These are phyloP conservation scores for Pseudogymnoascus sp. DNA, from an alignment of 2,329 filamentous ascomycete genomes.

Conservation along the genomic window DNA sequence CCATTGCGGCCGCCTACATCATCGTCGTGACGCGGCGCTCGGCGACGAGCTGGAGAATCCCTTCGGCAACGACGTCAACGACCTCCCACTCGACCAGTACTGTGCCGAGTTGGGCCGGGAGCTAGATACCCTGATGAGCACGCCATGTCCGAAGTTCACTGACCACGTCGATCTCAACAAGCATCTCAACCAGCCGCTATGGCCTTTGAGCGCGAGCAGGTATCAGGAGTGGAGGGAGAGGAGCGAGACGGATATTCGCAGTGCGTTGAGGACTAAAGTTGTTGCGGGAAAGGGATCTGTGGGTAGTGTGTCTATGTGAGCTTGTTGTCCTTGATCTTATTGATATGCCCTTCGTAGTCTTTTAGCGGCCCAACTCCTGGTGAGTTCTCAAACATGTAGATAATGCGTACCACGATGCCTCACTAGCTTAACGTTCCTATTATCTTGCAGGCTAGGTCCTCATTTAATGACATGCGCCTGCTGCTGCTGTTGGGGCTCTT, in stretches of 20 bases:
- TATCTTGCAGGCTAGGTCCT: too few relatives aligned
- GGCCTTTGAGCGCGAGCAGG: slow-evolving; percentile 34
- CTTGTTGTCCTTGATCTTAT: not conserved
- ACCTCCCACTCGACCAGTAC: slow-evolving; percentile 69
- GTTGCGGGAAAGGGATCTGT: slow-evolving; percentile 4
- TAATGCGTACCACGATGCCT: too few relatives aligned
- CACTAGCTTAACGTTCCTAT: too few relatives aligned
- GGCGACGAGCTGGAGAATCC: slow-evolving; percentile 81
- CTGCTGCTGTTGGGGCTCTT: too few relatives aligned
- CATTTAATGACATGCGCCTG: too few relatives aligned
- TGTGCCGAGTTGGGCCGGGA: slow-evolving; percentile 69
- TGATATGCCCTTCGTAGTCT: not conserved
- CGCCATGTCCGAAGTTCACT: slow-evolving; percentile 17
- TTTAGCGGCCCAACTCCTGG: not conserved
- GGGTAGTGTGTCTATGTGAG: not conserved
- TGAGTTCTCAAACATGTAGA: not conserved
- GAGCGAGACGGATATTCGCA: slow-evolving; percentile 38
- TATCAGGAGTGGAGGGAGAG: slow-evolving; percentile 39
- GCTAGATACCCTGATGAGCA: slow-evolving; percentile 56
- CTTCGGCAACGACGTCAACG: slow-evolving; percentile 78
- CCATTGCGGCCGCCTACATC: slow-evolving; percentile 68
- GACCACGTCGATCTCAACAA: slow-evolving; percentile 19
- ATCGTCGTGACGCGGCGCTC: slow-evolving; percentile 70
- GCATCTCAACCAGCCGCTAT: slow-evolving; percentile 29
- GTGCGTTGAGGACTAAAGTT: slow-evolving; percentile 26